Conservation (phyloP, 2,329 filamentous ascomycete genomes). For the Aspergillus pseudonomiae region DNA sequence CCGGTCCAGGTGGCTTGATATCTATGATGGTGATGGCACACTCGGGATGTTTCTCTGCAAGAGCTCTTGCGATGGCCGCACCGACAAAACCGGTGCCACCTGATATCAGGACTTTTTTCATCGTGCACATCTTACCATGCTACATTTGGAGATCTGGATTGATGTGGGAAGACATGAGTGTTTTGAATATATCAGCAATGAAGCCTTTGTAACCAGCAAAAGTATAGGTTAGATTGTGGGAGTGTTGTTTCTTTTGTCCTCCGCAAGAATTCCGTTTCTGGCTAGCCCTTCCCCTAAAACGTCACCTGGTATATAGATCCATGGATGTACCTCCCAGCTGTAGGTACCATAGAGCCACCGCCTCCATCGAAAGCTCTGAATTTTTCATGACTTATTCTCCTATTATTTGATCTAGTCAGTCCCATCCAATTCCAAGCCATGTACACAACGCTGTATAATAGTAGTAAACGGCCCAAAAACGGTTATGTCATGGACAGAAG, state of each 20-base stretch:
- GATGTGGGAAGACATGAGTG: not conserved
- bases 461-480: not conserved
- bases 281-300: not conserved
- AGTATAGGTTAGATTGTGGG: no score
- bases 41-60: conserved; percentile 40
- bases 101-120: conserved; percentile 35
- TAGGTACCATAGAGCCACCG: not conserved
- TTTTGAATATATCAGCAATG: not conserved
- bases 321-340: no score
- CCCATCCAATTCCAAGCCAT: not conserved
- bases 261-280: not conserved
- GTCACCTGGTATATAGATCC: not conserved
- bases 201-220: not conserved
- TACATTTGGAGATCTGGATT: not conserved
- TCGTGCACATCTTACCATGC: not conserved
- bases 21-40: conserved; percentile 44
- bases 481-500: conserved; percentile 12
- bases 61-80: conserved; percentile 40
- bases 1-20: conserved; percentile 31
- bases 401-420: not conserved
- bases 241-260: no score
- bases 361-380: not conserved
- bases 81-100: conserved; percentile 46
- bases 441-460: not conserved
- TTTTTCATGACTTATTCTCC: not conserved